phyloP scores from a whole-genome alignment of 1,284 basidiomycete genomes.

The Ustilago bromivora region DNA sequence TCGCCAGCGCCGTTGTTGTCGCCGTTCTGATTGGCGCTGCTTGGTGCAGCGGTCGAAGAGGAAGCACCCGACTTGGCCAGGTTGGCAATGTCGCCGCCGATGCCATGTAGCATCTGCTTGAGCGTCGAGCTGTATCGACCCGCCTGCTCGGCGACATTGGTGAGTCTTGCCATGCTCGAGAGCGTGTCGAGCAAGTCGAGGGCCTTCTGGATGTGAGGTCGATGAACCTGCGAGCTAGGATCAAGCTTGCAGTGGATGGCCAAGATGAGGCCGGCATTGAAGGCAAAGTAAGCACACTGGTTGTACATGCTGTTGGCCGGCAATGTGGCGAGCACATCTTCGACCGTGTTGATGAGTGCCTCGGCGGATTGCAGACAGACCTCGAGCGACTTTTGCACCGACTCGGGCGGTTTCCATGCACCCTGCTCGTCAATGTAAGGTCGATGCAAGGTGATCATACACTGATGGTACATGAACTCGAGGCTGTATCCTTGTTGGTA shows the following conservation, averaged over 20 bases:
- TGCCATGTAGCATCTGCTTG: conserved; percentile 52
- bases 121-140: conserved; percentile 56
- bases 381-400: conserved; percentile 55
- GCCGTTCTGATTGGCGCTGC: conserved; percentile 21
- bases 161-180: conserved; percentile 41
- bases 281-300: conserved; percentile 53
- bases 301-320: conserved; percentile 53
- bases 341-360: conserved; percentile 52
- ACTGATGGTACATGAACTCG: conserved; percentile 55
- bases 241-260: conserved; percentile 56
- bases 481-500: conserved; percentile 56
- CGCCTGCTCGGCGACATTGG: conserved; percentile 58
- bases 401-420: conserved; percentile 53
- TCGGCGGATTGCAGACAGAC: conserved; percentile 53
- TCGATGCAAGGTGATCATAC: conserved; percentile 56
- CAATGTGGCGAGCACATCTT: conserved; percentile 41
- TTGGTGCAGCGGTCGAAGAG: conserved; percentile 9
- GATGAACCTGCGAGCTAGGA: conserved; percentile 44
- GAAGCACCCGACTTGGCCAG: conserved; percentile 28
- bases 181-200: conserved; percentile 52
- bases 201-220: conserved; percentile 58
- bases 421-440: conserved; percentile 60
- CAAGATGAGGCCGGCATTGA: conserved; percentile 57
- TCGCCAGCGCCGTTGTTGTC: conserved; percentile 10
- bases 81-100: conserved; percentile 35